A percentile compares a stretch with the other conserved stretches of the same genome.
Evolutionary conservation across 345 rosid species (phyloP).

Genomic region (Anacardium occidentale): DNA sequence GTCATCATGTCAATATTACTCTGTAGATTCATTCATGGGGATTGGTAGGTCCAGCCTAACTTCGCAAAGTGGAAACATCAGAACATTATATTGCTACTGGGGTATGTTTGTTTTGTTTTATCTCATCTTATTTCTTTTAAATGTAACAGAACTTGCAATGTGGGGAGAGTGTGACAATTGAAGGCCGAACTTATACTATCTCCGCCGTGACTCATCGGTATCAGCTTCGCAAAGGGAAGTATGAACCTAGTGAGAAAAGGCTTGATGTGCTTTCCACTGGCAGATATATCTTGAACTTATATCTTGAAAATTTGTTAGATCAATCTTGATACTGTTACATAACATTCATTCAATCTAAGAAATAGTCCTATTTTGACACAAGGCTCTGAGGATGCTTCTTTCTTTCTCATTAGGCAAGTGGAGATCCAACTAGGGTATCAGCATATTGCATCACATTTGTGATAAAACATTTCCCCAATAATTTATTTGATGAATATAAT

Average conservation of each 20-base stretch:
- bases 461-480: background rate
- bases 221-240: conserved; percentile 88
- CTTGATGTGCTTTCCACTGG: conserved; percentile 84
- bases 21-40: conserved; percentile 18
- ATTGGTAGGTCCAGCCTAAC: conserved; percentile 12
- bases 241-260: conserved; percentile 84
- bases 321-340: conserved; percentile 47
- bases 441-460: background rate
- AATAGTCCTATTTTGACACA: background rate
- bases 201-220: conserved; percentile 82
- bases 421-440: background rate
- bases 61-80: background rate
- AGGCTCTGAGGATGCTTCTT: too few species aligned
- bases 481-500: background rate
- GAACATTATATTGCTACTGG: conserved; percentile 1
- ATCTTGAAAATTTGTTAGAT: conserved; percentile 63
- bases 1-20: conserved; percentile 19
- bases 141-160: conserved; percentile 74
- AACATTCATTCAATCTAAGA: background rate
- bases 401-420: background rate
- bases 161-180: conserved; percentile 83
- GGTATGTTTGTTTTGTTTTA: conserved; percentile 8
- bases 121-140: conserved; percentile 10
- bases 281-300: conserved; percentile 72
- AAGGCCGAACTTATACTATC: conserved; percentile 79